Evolutionary conservation across 2,329 filamentous ascomycete genomes (phyloP), one percentile per base, ranked within the genome.

Genomic region (Penicillium sp.): DNA sequence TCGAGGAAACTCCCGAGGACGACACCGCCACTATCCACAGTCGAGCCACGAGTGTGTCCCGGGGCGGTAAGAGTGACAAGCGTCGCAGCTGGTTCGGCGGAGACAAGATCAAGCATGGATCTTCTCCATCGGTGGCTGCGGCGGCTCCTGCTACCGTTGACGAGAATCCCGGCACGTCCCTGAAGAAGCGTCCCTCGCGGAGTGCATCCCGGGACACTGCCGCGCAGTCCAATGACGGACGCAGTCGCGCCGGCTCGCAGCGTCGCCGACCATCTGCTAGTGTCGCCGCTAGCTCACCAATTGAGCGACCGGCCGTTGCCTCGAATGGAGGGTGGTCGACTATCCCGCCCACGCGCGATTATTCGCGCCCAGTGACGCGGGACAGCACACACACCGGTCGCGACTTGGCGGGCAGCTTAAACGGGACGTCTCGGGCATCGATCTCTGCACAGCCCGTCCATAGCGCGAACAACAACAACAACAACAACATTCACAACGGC

Each of bases 31-130:
- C 75, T 7, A 69, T 77, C 41, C 67, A 73, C 57, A 78, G 74
- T 55, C 75, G 73, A 28, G 69, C 73, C 12, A 76, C 75, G 15
- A 74, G 65, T 59, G 72, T 67, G 17, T 75, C 75, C 15, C 70
- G 72, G 12, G 67, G 72, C 49, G 72, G 69, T 11, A 71, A 72
- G 52, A 70, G 69, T 37, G 73, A 76, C 12, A 78, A 76, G 56
- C 73, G 77, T 17, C 69, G 76, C 62, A 79, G 76, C 61, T 78
- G 71, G 59, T 78, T 79, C 55, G 71, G 76, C 20, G 68, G 69
- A 5, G 73, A 76, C 31, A 71, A 67, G 48, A 55, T 67, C 52
- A 76, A 75, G 59, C 71, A 74, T 38, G 60, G 69, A n/a, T 73
- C 73, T 1, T 67, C 71, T 17, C 59, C 69, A n/a, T 75, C 73